Evolutionary conservation across 148 eudicot genomes (phyloP), one percentile per base, ranked within the genome.

Genomic region (Pharnaceum exiguum): DNA sequence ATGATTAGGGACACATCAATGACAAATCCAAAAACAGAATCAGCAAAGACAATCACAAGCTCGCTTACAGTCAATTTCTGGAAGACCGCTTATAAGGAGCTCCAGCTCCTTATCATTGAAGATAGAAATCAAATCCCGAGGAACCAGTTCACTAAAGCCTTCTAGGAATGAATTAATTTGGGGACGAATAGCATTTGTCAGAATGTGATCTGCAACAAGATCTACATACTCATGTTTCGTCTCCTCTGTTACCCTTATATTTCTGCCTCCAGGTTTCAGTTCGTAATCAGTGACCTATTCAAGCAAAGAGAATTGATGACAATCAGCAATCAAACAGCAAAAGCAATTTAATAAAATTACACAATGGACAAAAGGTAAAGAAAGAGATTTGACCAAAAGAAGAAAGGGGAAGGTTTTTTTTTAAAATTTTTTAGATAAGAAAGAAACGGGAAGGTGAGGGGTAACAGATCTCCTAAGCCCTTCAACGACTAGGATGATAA

Each of bases 221-320:
- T 89, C 99, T 33, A 93, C 99, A 57, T 93, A 93, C 71, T 93
- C 96, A 18, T 93, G 99, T 70, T 93, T 93, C 46, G 96, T 93
- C 70, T 93, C 99, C 72, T 93, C 99, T 33, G 95, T 93, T 39
- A 93, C 99, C 73, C 96, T 77, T 56, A 70, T 83, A 57, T 93
- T 93, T 71, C 96, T 82, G 55, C 99, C 99, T 66, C 99, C 99
- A 46, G 96, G 99, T 72, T 89, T 93, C 46, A 93, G 96, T 79
- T 93, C 99, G 61, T 72, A 78, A 71, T 93, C 99, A 55, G 99
- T 86, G 57, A 93, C 99, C 99, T 93, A 56, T 45, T 52, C 40
- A 47, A 42, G 63, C 21, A 46, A 60, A 60, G n/a, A 52, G 18
- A 60, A 55, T 6, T 12, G 38, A 35, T 35, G 38, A 12, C 7